Percentiles rank a stretch among this genome's conserved stretches.
These are phyloP conservation scores for Mycena epipterygia DNA, from an alignment of 768 basidiomycete species.

Conservation along the genomic window DNA sequence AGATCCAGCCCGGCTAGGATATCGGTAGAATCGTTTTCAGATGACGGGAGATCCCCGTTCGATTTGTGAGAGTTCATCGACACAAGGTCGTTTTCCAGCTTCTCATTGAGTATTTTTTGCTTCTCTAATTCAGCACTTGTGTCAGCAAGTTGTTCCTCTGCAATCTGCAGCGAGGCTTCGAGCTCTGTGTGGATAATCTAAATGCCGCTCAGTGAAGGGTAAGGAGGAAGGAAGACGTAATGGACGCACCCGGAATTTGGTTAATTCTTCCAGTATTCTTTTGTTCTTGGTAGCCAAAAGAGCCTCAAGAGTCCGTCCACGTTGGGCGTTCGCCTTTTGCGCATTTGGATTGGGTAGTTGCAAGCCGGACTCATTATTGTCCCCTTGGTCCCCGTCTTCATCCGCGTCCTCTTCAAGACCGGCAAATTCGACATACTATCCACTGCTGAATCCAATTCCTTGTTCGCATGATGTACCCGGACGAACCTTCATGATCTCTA, in stretches of 20 bases:
- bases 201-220: neutral
- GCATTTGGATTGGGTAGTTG: slow-evolving; percentile 92
- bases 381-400: slow-evolving; percentile 60
- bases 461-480: neutral
- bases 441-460: neutral
- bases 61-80: slow-evolving; percentile 77
- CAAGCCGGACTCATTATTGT: slow-evolving; percentile 61
- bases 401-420: slow-evolving; percentile 85
- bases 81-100: slow-evolving; percentile 91
- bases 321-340: slow-evolving; percentile 81
- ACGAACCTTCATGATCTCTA: slow-evolving; percentile 97
- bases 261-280: slow-evolving; percentile 91
- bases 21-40: slow-evolving; percentile 58
- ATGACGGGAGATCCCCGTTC: slow-evolving; percentile 49
- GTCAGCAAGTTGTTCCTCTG: slow-evolving; percentile 69
- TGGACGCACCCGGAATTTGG: slow-evolving; percentile 83
- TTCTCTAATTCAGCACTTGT: slow-evolving; percentile 79
- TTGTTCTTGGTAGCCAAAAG: slow-evolving; percentile 96
- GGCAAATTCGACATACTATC: slow-evolving; percentile 95
- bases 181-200: slow-evolving; percentile 90
- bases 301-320: slow-evolving; percentile 88
- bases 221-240: neutral
- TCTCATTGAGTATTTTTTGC: slow-evolving; percentile 87
- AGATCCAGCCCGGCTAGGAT: slow-evolving; percentile 82
- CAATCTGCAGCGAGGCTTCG: slow-evolving; percentile 72